Base-by-base conservation (phyloP, 177 flowering plant genomes). In the Telopea speciosissima region DNA sequence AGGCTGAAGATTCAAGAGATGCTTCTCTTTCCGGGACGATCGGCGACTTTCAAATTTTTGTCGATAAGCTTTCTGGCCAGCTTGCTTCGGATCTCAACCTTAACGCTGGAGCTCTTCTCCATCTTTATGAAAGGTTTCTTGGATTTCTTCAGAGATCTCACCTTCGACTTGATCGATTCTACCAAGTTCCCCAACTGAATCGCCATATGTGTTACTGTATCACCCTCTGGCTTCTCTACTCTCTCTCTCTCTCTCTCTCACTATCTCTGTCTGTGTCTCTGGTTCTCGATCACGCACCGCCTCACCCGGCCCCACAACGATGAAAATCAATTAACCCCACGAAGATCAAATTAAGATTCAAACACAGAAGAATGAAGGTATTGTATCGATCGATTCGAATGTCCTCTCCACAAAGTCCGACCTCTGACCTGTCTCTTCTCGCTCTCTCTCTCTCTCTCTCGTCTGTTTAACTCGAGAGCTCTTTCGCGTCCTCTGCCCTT, bases 71-170 rank as follows among this genome's bases (percentile, higher is more conserved):
- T 78, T 8, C 81, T 80, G 13, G 98, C 94, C 59, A 84, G 81
- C 25, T 86, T 74, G 83, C 98, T 90, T 8, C 91, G 88, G 74
- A 93, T 89, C 87, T 93, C 94, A 4, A 89, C 96, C 75, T 62
- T 89, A 8, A 91, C 94, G 72, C 97, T 91, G 6, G 93, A 81
- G 76, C 96, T 90, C 74, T 91, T 93, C 75, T 91, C 98, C 94
- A 93, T 90, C 81, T 86, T 92, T 19, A 89, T 58, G 77, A 91
- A 93, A 0, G 91, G 86, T 74, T 89, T 91, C 87, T 83, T 91
- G 76, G 82, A 70, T 68, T 89, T 92, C 88, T 83, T 89, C 76
- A 89, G 73, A 0, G 85, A 76, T 61, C 84, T 73, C 22, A 93
- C 90, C 83, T 93, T 93, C 16, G 97, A 87, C 61, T 89, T 93